Percentiles rank a stretch among this genome's conserved stretches.
phyloP scores from a whole-genome alignment of 768 basidiomycete species.

The Jaapia argillacea region DNA sequence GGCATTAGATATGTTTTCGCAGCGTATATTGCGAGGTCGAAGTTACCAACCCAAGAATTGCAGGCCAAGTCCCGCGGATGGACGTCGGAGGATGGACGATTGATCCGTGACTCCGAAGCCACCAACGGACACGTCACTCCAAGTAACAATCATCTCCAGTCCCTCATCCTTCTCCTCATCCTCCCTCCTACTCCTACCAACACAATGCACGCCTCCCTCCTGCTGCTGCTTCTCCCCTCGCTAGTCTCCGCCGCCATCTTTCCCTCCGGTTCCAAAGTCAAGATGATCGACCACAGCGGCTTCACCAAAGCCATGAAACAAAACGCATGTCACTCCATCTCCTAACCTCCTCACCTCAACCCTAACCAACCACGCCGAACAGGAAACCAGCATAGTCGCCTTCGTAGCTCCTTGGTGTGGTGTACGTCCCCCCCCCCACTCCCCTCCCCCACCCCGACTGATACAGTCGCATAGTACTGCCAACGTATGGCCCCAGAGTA shows the following conservation, averaged over 20 bases:
- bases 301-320: constrained; percentile 67
- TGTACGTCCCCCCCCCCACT: constrained; percentile 31
- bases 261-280: constrained; percentile 38
- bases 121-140: too few species aligned
- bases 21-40: too few species aligned
- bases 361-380: neutral
- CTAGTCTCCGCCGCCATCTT: constrained; percentile 42
- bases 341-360: constrained; percentile 1
- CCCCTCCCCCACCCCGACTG: neutral
- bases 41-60: too few species aligned
- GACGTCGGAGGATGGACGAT: too few species aligned
- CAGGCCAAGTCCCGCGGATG: too few species aligned
- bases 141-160: too few species aligned
- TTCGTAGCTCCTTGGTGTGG: constrained; percentile 97
- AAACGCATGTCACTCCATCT: constrained; percentile 41
- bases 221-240: too few species aligned
- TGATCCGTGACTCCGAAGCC: too few species aligned
- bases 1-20: too few species aligned
- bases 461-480: constrained; percentile 53
- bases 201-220: too few species aligned
- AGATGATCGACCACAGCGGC: constrained; percentile 58
- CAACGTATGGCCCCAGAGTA: constrained; percentile 80
- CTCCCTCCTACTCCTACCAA: too few species aligned
- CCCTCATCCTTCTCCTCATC: too few species aligned
- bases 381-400: constrained; percentile 75